Base-by-base conservation (phyloP, 306 rosid genomes). In the Citrullus mucosospermus region DNA sequence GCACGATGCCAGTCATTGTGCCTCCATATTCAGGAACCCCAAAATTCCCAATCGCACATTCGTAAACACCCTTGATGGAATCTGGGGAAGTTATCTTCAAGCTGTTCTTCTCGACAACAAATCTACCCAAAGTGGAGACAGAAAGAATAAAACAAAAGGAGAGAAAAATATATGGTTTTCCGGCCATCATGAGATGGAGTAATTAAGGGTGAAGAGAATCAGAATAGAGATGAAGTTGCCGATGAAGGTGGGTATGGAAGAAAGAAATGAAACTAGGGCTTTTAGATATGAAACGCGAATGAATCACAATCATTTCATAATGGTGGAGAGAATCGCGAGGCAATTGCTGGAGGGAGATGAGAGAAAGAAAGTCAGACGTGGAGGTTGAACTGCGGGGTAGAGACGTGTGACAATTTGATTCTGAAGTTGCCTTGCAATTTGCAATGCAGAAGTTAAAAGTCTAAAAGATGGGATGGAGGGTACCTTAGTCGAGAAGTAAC, bases 11-110 rank as follows among this genome's bases (percentile, higher is more conserved):
- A 80, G 90, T 66, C 91, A 92, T 81, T 56, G 96, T 89, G 76
- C 98, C 98, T 80, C 98, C 96, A 84, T 95, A 92, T 55, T 84
- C 89, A 55, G 98, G 98, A 13, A 95, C 92, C 79, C 98, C 98
- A 86, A 95, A 95, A 84, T 92, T 95, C 60, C 98, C 98, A 81
- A 95, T 95, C 9, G 98, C 96, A 83, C 98, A 95, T 79, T 95
- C 92, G 78, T 95, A 83, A 0, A 75, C 46, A 71, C 95, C 95
- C 78, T 79, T 89, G 84, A 95, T 74, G 3, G 95, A 78, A 61
- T 55, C 71, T 17, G 98, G 97, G 16, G 92, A 84, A 28, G 85
- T 90, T 53, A 95, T 84, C 77, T 78, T 95, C 85, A 95, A 85
- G 82, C 88, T 95, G 85, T 89, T 95, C 93, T 95, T 95, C 91